These are phyloP conservation scores for Cyberlindnera sargentensis DNA, from an alignment of 805 yeast genomes.

Conservation along the genomic window DNA sequence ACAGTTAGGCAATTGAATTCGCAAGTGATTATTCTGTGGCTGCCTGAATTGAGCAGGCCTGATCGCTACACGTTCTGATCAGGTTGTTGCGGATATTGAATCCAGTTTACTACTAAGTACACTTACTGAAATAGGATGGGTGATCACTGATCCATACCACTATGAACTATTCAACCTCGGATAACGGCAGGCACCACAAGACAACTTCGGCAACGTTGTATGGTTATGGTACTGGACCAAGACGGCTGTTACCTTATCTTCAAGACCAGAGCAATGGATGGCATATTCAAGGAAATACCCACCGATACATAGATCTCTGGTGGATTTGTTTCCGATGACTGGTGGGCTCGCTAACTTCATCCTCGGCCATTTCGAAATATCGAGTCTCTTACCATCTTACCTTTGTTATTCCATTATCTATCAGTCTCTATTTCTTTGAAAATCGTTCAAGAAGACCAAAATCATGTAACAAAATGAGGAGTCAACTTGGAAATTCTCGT, in stretches of 20 bases:
- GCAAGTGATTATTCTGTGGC: no score
- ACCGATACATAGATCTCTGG: constrained; percentile 29
- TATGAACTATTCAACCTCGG: no score
- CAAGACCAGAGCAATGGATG: constrained; percentile 58
- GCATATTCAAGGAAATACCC: constrained; percentile 12
- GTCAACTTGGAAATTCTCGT: constrained; percentile 32
- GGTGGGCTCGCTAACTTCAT: constrained; percentile 30
- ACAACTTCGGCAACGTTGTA: constrained; percentile 33
- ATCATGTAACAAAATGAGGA: constrained; percentile 27
- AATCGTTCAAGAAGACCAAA: constrained; percentile 25
- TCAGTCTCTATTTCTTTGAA: constrained; percentile 26
- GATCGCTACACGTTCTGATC: no score
- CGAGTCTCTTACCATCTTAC: constrained; percentile 8
- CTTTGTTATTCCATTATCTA: constrained; percentile 21
- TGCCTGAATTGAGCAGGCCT: no score
- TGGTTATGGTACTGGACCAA: constrained; percentile 70
- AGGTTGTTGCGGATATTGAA: no score
- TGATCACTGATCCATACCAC: no score
- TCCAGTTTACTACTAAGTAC: no score
- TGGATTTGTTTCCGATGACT: constrained; percentile 17
- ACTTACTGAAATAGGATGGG: no score
- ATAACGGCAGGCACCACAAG: no score
- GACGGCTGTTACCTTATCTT: constrained; percentile 58
- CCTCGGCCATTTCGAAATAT: constrained; percentile 20
- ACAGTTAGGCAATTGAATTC: no score